Conservation (phyloP, 495 filamentous ascomycete species). For the Aspergillus steynii region DNA sequence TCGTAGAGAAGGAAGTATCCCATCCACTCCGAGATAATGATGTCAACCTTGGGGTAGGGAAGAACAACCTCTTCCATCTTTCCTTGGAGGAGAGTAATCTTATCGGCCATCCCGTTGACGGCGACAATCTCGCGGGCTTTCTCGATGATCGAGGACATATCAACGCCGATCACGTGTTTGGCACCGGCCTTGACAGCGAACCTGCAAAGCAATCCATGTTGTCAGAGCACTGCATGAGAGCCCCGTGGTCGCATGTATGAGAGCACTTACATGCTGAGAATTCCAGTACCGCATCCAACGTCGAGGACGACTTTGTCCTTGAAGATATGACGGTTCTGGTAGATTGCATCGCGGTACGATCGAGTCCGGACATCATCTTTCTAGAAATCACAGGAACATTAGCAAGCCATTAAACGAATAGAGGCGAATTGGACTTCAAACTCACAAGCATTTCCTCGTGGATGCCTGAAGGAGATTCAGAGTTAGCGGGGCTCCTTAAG, state of each 20-base stretch:
- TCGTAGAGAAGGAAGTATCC: conserved; percentile 98
- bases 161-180: conserved; percentile 91
- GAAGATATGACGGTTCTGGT: conserved; percentile 94
- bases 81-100: conserved; percentile 89
- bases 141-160: conserved; percentile 95
- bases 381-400: conserved; percentile 41
- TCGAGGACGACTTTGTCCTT: conserved; percentile 97
- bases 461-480: conserved; percentile 60
- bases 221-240: conserved; percentile 4
- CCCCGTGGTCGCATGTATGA: background rate
- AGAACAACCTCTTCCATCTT: conserved; percentile 95
- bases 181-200: conserved; percentile 95
- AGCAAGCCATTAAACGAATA: conserved; percentile 10
- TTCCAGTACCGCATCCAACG: conserved; percentile 93
- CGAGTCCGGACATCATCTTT: conserved; percentile 97
- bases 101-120: conserved; percentile 76
- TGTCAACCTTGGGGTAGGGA: conserved; percentile 88
- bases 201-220: conserved; percentile 50
- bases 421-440: conserved; percentile 23
- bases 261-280: conserved; percentile 73
- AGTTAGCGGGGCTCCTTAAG: conserved; percentile 29
- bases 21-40: conserved; percentile 99
- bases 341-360: conserved; percentile 95
- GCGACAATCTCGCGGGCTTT: conserved; percentile 91
- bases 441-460: conserved; percentile 98